A percentile compares a stretch with the other conserved stretches of the same genome.
These are phyloP conservation scores for Amanita pallidorosea DNA, from an alignment of 768 basidiomycete species.

Conservation along the genomic window DNA sequence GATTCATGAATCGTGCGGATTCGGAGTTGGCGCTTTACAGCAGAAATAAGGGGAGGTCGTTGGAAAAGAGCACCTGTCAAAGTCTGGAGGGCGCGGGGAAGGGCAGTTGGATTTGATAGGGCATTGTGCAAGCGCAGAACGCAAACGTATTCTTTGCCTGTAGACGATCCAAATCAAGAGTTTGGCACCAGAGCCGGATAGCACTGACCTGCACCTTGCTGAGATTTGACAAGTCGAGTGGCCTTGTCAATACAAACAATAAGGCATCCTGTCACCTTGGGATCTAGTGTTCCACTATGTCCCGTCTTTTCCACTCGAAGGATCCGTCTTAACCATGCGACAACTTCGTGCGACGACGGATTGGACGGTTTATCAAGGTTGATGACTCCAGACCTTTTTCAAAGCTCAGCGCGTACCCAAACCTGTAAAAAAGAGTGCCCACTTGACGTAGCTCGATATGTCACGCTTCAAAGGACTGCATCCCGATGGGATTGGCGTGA, in stretches of 20 bases:
- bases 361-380: slow-evolving; percentile 99
- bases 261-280: slow-evolving; percentile 97
- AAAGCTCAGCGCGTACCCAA: slow-evolving; percentile 1
- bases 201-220: slow-evolving; percentile 86
- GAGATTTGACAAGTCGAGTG: slow-evolving; percentile 93
- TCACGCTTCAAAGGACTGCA: slow-evolving; percentile 94
- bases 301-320: slow-evolving; percentile 96
- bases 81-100: slow-evolving; percentile 92
- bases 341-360: slow-evolving; percentile 98
- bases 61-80: slow-evolving; percentile 98
- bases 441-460: slow-evolving; percentile 87
- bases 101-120: slow-evolving; percentile 71
- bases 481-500: slow-evolving; percentile 93
- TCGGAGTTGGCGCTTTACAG: slow-evolving; percentile 95
- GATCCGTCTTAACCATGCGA: slow-evolving; percentile 97
- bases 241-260: slow-evolving; percentile 99
- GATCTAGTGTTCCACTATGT: slow-evolving; percentile 97
- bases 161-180: neutral
- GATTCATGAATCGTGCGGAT: slow-evolving; percentile 97
- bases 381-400: slow-evolving; percentile 87
- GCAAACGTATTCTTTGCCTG: slow-evolving; percentile 97
- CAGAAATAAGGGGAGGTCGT: slow-evolving; percentile 96
- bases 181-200: slow-evolving; percentile 1
- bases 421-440: neutral
- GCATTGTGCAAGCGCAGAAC: slow-evolving; percentile 86